Base-by-base conservation (phyloP, 2,329 filamentous ascomycete species). In the Gaeumannomyces tritici region DNA sequence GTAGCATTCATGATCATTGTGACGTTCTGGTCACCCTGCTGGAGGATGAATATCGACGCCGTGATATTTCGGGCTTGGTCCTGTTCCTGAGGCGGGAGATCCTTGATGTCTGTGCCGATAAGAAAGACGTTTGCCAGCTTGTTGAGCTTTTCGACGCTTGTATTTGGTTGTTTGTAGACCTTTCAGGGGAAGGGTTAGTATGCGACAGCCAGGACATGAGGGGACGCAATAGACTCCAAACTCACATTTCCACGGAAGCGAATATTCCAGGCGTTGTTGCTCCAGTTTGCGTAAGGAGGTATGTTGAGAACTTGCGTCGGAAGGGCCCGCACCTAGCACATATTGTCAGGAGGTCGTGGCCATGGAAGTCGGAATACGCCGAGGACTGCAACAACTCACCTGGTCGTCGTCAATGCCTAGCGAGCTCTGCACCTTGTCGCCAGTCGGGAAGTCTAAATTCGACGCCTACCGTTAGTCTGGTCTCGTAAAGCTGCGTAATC, bases 251-350 rank as follows among this genome's bases (percentile, higher is more conserved):
- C 90, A 66, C 89, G 89, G 65, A 92, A 84, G 31, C 89, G 82
- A 4, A 92, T 80, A 65, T 87, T 90, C 90, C 90, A 93, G 42
- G 88, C 88, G 63, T 85, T 74, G n/a, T 86, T 79, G 1, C 89
- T 92, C 85, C 88, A 93, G 66, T 93, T 93, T n/a, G 80, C 89
- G 66, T 89, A 89, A 70, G 68, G 82, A 74, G 88, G 88, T 11
- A 91, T 71, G 66, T 91, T 91, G 64, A 91, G 74, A 5, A 89
- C 88, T 65, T 89, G 81, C 0, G 88, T 90, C 0, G 89, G 89
- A 62, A 80, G 76, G 2, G 87, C 85, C 59, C 75, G 79, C 51
- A 91, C 71, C n/a, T n/a, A n/a, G n/a, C n/a, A n/a, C n/a, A n/a
- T n/a, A n/a, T n/a, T n/a, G n/a, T n/a, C n/a, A n/a, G n/a, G n/a